Evolutionary conservation across 768 basidiomycete genomes (phyloP), one percentile per base, ranked within the genome.

Genomic region (Ramaria rubella): DNA sequence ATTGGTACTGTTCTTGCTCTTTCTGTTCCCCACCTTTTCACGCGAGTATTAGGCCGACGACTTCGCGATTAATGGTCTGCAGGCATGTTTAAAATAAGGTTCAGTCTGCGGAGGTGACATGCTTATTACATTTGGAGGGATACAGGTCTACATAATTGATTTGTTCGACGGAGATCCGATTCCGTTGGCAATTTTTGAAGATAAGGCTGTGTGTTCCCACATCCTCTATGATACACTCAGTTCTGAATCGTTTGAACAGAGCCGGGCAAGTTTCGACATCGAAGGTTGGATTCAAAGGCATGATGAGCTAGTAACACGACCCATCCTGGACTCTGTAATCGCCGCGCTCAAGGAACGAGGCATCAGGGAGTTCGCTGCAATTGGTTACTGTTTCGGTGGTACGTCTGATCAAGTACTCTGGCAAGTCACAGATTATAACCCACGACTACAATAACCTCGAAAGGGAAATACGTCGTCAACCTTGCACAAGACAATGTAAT

Each of bases 401-500:
- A n/a, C 23, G 49, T 36, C 2, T n/a, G n/a, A 52, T 30, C 5
- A n/a, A 27, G 23, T 51, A 15, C 36, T 17, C 21, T 38, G 21
- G 50, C 21, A 14, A 23, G 8, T 43, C 19, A 19, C 11, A 31
- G 34, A 24, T 40, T 17, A n/a, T n/a, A n/a, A n/a, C n/a, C n/a
- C n/a, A n/a, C n/a, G n/a, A n/a, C n/a, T 50, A 12, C 26, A 21
- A 46, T 33, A 19, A 52, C 17, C 38, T 26, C 8, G 4, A 15
- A 36, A 58, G 58, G 44, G 5, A 53, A 55, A 31, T 59, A 55
- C 45, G 36, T 46, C 30, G 9, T 59, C 53, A 48, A 59, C 43
- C 53, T 59, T n/a, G 58, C 58, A 3, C 46, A 48, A 53, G 58
- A 59, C 12, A 50, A 49, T 43, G 34, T 36, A n/a, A 55, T 59